Conservation (phyloP, 768 basidiomycete genomes). For the Candolleomyces efflorescens region DNA sequence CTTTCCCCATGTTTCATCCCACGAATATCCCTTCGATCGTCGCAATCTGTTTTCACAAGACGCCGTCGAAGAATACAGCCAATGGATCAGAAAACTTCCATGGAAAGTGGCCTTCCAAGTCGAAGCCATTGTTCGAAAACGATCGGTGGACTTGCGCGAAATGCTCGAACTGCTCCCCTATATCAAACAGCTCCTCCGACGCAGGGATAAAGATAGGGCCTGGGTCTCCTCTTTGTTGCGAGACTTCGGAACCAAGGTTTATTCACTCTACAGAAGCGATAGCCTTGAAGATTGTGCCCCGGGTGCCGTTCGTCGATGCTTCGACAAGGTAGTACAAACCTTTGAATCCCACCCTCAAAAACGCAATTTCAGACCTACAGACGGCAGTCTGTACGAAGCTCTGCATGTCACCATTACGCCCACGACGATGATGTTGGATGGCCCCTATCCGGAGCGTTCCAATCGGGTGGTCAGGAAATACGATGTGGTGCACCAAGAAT, state of each 20-base stretch:
- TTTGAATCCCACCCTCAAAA: slow-evolving; percentile 17
- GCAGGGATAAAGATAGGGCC: slow-evolving; percentile 21
- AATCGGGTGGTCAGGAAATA: slow-evolving; percentile 14
- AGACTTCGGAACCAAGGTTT: slow-evolving; percentile 26
- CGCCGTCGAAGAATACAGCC: slow-evolving; percentile 25
- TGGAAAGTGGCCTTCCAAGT: slow-evolving; percentile 63
- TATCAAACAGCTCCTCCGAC: slow-evolving; percentile 25
- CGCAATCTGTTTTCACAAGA: slow-evolving; percentile 40
- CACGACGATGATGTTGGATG: slow-evolving; percentile 10
- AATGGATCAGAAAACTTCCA: slow-evolving; percentile 30
- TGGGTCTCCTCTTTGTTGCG: slow-evolving; percentile 40
- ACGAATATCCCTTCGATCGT: slow-evolving; percentile 34
- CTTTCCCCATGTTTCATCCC: slow-evolving; percentile 29
- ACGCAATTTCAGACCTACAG: slow-evolving; percentile 21
- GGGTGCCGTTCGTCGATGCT: slow-evolving; percentile 26
- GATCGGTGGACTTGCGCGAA: slow-evolving; percentile 47
- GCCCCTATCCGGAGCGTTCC: slow-evolving; percentile 15
- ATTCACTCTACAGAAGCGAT: slow-evolving; percentile 22
- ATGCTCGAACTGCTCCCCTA: slow-evolving; percentile 36
- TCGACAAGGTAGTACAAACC: slow-evolving; percentile 22
- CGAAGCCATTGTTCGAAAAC: slow-evolving; percentile 36
- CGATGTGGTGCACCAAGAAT: slow-evolving; percentile 10
- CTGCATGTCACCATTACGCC: slow-evolving; percentile 21
- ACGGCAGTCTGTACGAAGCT: slow-evolving; percentile 28
- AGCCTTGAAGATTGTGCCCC: slow-evolving; percentile 16